Evolutionary conservation across 305 asterid species (phyloP).

Genomic region (Fraxinus angustifolia): DNA sequence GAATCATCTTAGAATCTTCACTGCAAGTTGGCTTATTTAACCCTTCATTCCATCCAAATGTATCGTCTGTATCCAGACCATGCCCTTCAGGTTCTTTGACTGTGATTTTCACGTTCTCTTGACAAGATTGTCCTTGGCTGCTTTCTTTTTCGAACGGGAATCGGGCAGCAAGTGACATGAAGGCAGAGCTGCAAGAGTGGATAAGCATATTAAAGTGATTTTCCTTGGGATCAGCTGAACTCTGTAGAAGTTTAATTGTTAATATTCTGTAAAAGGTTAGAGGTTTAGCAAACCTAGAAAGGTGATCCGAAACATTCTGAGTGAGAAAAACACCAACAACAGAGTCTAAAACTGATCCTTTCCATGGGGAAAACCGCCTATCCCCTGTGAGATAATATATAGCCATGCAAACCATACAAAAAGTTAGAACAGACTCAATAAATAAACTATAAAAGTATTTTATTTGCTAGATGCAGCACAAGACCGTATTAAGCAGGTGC

Average conservation of each 20-base stretch:
- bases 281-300: slow-evolving; percentile 66
- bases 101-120: slow-evolving; percentile 33
- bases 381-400: slow-evolving; percentile 57
- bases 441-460: neutral
- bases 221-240: slow-evolving; percentile 14
- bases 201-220: slow-evolving; percentile 8
- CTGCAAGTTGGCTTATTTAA: slow-evolving; percentile 31
- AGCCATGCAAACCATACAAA: slow-evolving; percentile 10
- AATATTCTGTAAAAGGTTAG: neutral
- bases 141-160: slow-evolving; percentile 47
- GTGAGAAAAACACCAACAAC: slow-evolving; percentile 96
- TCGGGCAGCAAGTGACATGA: slow-evolving; percentile 80
- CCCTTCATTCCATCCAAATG: slow-evolving; percentile 42
- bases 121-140: slow-evolving; percentile 31
- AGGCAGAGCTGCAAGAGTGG: slow-evolving; percentile 75
- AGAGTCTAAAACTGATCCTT: slow-evolving; percentile 94
- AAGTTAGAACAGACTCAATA: neutral
- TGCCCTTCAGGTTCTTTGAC: slow-evolving; percentile 47
- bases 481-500: neutral
- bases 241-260: slow-evolving; percentile 5
- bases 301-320: slow-evolving; percentile 96
- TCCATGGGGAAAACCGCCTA: slow-evolving; percentile 93
- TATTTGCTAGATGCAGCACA: neutral
- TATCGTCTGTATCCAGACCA: slow-evolving; percentile 41
- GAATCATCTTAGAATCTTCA: slow-evolving; percentile 36